Evolutionary conservation across 441 rosid genomes (phyloP), one percentile per base, ranked within the genome.

Genomic region (Erysimum cheiri): DNA sequence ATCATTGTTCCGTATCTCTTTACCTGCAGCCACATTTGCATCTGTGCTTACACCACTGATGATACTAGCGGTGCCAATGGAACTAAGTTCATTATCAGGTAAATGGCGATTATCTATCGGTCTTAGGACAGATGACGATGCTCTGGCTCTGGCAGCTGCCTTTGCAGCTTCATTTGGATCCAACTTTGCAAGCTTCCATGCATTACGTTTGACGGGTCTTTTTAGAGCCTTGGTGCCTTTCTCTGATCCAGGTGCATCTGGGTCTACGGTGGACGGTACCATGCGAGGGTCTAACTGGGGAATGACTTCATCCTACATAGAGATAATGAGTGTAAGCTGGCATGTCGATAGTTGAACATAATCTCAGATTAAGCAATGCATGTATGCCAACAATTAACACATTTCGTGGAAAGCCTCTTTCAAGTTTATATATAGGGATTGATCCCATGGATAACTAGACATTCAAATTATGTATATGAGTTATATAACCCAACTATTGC

Each of bases 261-360:
- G 94, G 66, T 88, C 94, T 73, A 86, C 67, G n/a, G 88, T 88
- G 5, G 91, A 88, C 8, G 88, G 88, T 40, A 88, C 85, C 91
- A 86, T 88, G 60, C 87, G 82, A 67, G 89, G 91, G 37, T 86
- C 94, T 83, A 86, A 77, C 70, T 88, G 94, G 28, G 94, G 89
- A 56, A 85, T 73, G 35, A 85, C 89, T 80, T 88, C 94, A 36
- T 88, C 94, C 94, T 76, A 61, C 28, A 54, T 6, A 15, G 39
- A 57, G 11, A 44, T 11, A 40, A 64, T 17, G 15, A 46, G 47
- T 41, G 29, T 47, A 39, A 14, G 32, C 24, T 62, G 47, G 54
- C 11, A 41, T 14, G 68, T 40, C 28, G 6, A 50, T 31, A 52
- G 44, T 12, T 40, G 24, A 60, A 22, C 46, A 61, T 28, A 26